Evolutionary conservation across 345 rosid genomes (phyloP).

Genomic region (Gossypium herbaceum): DNA sequence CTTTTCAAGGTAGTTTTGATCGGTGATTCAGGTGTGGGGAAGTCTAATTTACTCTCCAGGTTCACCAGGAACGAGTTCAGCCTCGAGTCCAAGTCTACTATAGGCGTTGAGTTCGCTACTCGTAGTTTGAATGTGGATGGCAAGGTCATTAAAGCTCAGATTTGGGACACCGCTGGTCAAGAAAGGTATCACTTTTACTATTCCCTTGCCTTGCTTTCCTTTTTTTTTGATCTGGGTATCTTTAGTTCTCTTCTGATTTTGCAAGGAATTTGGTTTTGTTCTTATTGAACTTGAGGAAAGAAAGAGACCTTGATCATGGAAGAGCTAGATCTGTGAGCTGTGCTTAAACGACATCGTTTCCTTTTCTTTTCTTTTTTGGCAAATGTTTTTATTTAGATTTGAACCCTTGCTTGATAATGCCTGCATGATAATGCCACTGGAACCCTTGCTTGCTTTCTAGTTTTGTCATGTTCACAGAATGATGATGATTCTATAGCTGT

Average conservation of each 20-base stretch:
- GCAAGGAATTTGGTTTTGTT: not conserved
- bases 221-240: conserved; percentile 18
- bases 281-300: not conserved
- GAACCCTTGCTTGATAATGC: no score
- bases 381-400: no score
- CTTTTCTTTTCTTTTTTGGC: no score
- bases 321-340: no score
- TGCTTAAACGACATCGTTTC: no score
- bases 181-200: conserved; percentile 49
- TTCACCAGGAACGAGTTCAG: conserved; percentile 93
- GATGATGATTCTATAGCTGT: no score
- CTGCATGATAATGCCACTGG: no score
- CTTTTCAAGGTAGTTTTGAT: conserved; percentile 83
- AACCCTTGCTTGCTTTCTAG: no score
- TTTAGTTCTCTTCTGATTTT: conserved; percentile 3
- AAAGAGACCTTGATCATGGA: no score
- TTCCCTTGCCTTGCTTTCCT: conserved; percentile 1
- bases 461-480: no score
- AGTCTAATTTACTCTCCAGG: conserved; percentile 85
- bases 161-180: conserved; percentile 99
- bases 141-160: conserved; percentile 91
- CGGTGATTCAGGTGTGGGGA: conserved; percentile 93
- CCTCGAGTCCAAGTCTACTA: conserved; percentile 89
- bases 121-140: conserved; percentile 83
- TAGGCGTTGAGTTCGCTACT: conserved; percentile 95